Percentiles rank a stretch among this genome's conserved stretches.
These are phyloP conservation scores for Phytophthora pluvialis DNA, from an alignment of 352 stramenopile genomes.

Conservation along the genomic window DNA sequence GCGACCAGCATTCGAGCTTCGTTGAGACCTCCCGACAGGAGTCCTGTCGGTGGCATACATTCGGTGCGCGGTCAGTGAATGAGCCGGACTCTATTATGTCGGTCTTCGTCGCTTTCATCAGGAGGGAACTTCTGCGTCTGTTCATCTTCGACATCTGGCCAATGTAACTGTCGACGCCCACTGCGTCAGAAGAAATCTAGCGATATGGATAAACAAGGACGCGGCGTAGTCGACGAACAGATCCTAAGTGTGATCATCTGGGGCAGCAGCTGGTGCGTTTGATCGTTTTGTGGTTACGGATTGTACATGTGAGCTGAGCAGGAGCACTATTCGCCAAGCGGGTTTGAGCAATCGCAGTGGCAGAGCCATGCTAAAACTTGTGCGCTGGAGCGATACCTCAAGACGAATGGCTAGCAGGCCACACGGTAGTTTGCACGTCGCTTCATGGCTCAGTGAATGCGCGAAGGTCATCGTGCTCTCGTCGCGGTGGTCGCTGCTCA, in stretches of 20 bases:
- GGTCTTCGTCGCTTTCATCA: conserved; percentile 10
- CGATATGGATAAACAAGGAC: conserved; percentile 25
- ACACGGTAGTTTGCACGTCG: neutral
- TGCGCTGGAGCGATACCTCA: conserved; percentile 12
- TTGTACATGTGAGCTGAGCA: conserved; percentile 9
- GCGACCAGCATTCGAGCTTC: conserved; percentile 9
- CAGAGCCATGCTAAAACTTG: conserved; percentile 15
- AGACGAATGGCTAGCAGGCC: conserved; percentile 27
- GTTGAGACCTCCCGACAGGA: neutral
- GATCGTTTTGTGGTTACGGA: conserved; percentile 8
- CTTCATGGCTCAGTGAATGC: conserved; percentile 21
- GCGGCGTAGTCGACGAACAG: conserved; percentile 17
- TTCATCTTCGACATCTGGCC: conserved; percentile 10
- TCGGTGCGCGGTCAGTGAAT: conserved; percentile 13
- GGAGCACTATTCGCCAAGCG: conserved; percentile 2
- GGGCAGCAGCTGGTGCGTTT: conserved; percentile 6
- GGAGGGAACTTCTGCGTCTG: neutral
- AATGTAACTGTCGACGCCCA: conserved; percentile 26
- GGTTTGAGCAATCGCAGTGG: conserved; percentile 25
- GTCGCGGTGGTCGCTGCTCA: conserved; percentile 9
- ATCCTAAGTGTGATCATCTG: conserved; percentile 25
- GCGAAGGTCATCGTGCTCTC: neutral
- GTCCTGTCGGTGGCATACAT: conserved; percentile 9
- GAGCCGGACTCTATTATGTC: conserved; percentile 9
- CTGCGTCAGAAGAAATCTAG: conserved; percentile 19